These are phyloP conservation scores for Pestalotiopsis sp. DNA, from an alignment of 2,329 filamentous ascomycete species.

Conservation along the genomic window DNA sequence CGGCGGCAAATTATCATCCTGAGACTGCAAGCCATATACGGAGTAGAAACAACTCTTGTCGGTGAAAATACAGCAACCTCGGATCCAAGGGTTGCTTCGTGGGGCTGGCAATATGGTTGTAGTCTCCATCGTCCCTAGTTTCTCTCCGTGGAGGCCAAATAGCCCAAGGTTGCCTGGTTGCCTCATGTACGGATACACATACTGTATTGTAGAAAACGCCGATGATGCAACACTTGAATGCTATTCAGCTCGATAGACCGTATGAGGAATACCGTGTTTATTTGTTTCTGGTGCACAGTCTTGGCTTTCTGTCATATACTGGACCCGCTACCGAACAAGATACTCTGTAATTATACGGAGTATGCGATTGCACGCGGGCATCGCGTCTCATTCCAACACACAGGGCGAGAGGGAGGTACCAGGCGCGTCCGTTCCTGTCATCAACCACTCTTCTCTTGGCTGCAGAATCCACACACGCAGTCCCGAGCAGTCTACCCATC, in stretches of 20 bases:
- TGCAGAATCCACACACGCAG: not conserved
- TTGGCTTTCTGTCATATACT: not conserved
- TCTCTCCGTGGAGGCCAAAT: not conserved
- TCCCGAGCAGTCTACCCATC: not conserved
- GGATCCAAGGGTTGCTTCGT: too few species aligned
- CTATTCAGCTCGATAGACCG: too few species aligned
- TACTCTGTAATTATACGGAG: not conserved
- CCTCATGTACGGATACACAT: too few species aligned
- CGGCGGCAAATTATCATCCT: too few species aligned
- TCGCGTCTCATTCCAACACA: not conserved
- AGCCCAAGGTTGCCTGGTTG: too few species aligned
- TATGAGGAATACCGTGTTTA: too few species aligned
- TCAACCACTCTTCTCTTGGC: slow-evolving; percentile 12
- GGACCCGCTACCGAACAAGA: not conserved
- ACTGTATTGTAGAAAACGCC: too few species aligned
- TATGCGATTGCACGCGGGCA: not conserved
- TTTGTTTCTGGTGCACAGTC: not conserved
- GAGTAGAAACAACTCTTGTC: too few species aligned
- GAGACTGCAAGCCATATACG: too few species aligned
- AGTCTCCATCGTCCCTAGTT: not conserved
- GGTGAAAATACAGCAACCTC: too few species aligned
- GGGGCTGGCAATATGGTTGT: too few species aligned
- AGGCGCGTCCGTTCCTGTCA: slow-evolving; percentile 14
- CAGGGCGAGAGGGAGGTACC: slow-evolving; percentile 5
- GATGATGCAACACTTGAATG: too few species aligned